Evolutionary conservation across 306 rosid genomes (phyloP).

Genomic region (Cucumis hystrix): DNA sequence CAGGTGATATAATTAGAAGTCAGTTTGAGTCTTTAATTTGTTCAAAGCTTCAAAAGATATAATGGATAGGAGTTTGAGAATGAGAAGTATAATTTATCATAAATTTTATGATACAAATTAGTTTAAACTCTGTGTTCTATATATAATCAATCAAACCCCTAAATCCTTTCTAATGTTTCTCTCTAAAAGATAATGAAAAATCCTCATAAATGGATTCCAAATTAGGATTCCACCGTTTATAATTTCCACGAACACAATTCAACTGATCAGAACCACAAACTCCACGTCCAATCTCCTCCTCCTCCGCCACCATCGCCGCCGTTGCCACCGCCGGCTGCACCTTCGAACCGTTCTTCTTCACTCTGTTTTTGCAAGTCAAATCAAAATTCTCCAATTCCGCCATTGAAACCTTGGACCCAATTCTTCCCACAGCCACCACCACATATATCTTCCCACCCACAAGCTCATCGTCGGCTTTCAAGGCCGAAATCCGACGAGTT

Average conservation of each 20-base stretch:
- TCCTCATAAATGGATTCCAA: conserved; percentile 36
- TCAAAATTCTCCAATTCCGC: conserved; percentile 29
- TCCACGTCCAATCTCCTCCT: not conserved
- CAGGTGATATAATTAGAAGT: too few relatives aligned
- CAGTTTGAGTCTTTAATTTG: too few relatives aligned
- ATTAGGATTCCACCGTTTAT: conserved; percentile 46
- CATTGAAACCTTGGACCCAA: conserved; percentile 24
- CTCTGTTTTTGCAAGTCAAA: conserved; percentile 4
- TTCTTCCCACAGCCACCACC: conserved; percentile 23
- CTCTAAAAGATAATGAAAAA: not conserved
- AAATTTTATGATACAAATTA: not conserved
- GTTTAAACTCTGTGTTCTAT: not conserved
- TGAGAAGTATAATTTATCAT: not conserved
- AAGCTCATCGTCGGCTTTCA: conserved; percentile 46
- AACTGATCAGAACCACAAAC: not conserved
- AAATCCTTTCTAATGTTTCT: not conserved
- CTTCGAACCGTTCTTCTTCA: conserved; percentile 18
- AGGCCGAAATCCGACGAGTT: conserved; percentile 29
- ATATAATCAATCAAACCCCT: not conserved
- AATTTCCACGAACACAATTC: not conserved
- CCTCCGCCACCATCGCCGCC: not conserved
- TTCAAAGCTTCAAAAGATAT: too few relatives aligned
- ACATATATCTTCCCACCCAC: conserved; percentile 31
- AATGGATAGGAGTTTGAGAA: not conserved
- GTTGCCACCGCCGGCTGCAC: conserved; percentile 20